Evolutionary conservation across 805 yeast genomes (phyloP).

Genomic region (Debaryomyces hansenii): DNA sequence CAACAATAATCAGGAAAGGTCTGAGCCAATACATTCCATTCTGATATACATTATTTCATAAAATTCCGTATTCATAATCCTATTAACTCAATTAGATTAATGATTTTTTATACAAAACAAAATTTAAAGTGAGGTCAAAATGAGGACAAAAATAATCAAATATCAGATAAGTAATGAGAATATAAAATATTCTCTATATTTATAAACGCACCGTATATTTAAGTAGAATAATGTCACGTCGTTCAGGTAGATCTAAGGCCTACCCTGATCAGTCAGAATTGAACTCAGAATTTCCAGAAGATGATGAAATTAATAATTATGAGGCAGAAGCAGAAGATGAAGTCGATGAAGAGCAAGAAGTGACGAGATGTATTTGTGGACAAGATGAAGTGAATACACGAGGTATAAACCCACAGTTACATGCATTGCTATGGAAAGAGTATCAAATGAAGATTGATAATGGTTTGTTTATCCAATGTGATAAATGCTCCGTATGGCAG

Average conservation of each 20-base stretch:
- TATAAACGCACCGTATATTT: neutral
- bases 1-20: too few relatives aligned
- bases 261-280: conserved; percentile 14
- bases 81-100: too few relatives aligned
- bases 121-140: neutral
- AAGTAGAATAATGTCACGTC: conserved; percentile 22
- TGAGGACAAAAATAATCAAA: neutral
- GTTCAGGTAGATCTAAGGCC: conserved; percentile 26
- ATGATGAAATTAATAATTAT: conserved; percentile 17
- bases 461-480: conserved; percentile 82
- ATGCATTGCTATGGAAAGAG: conserved; percentile 26
- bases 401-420: conserved; percentile 24
- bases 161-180: neutral
- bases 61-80: too few relatives aligned
- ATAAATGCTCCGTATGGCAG: conserved; percentile 93
- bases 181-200: neutral
- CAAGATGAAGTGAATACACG: conserved; percentile 34
- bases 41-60: too few relatives aligned
- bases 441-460: conserved; percentile 43
- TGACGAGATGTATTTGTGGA: conserved; percentile 44
- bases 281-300: conserved; percentile 12
- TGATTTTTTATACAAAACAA: too few relatives aligned
- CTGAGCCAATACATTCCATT: too few relatives aligned
- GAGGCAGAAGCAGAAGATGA: conserved; percentile 23
- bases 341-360: conserved; percentile 40